Percentiles rank a stretch among this genome's conserved stretches.
Conservation (phyloP, 768 basidiomycete genomes). For the Calocera cornea region DNA sequence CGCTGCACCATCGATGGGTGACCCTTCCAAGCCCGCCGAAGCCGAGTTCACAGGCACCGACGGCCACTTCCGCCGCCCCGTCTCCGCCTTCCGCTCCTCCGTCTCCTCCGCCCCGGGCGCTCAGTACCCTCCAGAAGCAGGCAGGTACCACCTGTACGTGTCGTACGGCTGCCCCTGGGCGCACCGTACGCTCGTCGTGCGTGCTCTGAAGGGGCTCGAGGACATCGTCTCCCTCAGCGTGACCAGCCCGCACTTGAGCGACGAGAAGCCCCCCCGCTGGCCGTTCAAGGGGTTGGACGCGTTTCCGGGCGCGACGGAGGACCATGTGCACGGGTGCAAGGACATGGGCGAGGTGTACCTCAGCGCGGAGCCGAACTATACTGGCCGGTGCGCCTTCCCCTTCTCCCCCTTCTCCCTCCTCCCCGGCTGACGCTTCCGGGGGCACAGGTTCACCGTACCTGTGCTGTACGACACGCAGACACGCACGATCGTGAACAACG, state of each 20-base stretch:
- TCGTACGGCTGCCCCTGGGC: constrained; percentile 91
- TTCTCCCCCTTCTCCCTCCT: neutral
- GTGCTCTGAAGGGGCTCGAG: constrained; percentile 87
- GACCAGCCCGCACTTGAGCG: constrained; percentile 78
- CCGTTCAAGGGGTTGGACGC: constrained; percentile 58
- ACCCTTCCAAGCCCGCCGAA: no score
- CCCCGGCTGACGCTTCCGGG: neutral
- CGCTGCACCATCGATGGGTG: no score
- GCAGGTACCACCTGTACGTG: constrained; percentile 85
- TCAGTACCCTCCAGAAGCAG: constrained; percentile 27
- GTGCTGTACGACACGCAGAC: constrained; percentile 86
- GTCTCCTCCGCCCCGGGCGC: neutral
- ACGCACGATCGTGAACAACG: constrained; percentile 86
- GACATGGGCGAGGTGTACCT: constrained; percentile 81
- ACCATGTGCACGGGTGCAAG: constrained; percentile 53
- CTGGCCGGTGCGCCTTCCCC: constrained; percentile 41
- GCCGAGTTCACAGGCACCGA: neutral
- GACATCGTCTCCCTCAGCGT: constrained; percentile 63
- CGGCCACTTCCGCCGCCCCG: neutral
- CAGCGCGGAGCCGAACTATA: constrained; percentile 55
- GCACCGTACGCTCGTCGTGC: constrained; percentile 72
- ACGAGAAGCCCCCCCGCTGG: constrained; percentile 63
- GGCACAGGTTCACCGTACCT: constrained; percentile 63
- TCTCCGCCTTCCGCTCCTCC: neutral
- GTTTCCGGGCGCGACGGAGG: constrained; percentile 60